Percentiles rank a stretch among this genome's conserved stretches.
These are phyloP conservation scores for Beta vulgaris DNA, from an alignment of 148 eudicot genomes.

Conservation along the genomic window DNA sequence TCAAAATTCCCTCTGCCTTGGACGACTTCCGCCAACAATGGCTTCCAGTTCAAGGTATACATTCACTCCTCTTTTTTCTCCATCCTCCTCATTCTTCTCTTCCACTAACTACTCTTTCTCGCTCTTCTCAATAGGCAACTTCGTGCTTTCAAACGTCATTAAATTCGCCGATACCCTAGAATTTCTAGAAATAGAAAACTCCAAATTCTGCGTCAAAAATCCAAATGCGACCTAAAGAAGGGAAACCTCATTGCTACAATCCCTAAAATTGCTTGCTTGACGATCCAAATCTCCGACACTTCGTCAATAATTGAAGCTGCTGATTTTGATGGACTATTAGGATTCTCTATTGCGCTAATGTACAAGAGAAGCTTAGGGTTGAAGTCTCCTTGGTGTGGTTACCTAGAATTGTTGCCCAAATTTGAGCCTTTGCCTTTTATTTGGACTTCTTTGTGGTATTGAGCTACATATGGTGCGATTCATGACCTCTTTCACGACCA, in stretches of 20 bases:
- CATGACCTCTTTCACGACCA: not conserved
- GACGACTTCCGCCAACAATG: not conserved
- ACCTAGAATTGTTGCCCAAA: conserved; percentile 61
- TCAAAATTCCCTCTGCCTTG: too few relatives aligned
- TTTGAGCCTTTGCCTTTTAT: conserved; percentile 59
- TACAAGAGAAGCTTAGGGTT: conserved; percentile 68
- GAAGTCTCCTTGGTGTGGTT: conserved; percentile 65
- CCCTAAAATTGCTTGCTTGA: conserved; percentile 70
- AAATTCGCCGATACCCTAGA: conserved; percentile 58
- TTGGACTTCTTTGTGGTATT: conserved; percentile 78
- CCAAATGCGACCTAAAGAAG: conserved; percentile 52
- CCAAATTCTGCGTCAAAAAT: conserved; percentile 44
- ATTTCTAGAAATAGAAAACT: conserved; percentile 29
- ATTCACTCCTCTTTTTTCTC: conserved; percentile 4
- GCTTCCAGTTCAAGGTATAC: not conserved
- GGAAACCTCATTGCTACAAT: conserved; percentile 75
- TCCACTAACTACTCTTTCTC: not conserved
- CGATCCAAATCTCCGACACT: conserved; percentile 58
- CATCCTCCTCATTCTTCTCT: not conserved
- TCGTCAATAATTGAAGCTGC: conserved; percentile 47
- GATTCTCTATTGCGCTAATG: conserved; percentile 72
- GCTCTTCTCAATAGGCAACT: conserved; percentile 38
- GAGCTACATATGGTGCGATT: conserved; percentile 83
- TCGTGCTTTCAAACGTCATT: conserved; percentile 65
- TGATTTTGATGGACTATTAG: conserved; percentile 54